phyloP scores from a whole-genome alignment of 306 rosid genomes.

The Cucurbita maxima region DNA sequence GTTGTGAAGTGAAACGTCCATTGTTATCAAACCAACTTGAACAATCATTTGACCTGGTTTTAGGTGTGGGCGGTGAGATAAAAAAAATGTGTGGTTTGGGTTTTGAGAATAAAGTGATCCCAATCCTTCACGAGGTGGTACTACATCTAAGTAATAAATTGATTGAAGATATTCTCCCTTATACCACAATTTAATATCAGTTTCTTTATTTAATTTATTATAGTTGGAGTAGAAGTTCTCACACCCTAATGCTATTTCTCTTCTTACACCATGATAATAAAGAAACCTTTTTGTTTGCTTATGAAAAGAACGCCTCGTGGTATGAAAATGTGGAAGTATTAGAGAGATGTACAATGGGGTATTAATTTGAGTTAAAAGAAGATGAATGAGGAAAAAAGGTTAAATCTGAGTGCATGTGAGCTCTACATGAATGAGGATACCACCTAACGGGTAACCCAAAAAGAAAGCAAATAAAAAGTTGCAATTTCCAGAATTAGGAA shows the following conservation, averaged over 20 bases:
- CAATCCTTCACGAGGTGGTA: too few species aligned
- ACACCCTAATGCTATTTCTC: not conserved
- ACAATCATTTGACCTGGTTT: too few species aligned
- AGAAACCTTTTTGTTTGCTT: not conserved
- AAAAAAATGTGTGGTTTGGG: too few species aligned
- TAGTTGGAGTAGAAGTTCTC: not conserved
- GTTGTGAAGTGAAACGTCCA: too few species aligned
- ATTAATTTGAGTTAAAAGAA: not conserved
- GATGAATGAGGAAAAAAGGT: not conserved
- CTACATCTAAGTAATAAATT: too few species aligned
- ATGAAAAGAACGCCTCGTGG: not conserved
- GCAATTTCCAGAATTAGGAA: not conserved
- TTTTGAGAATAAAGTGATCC: too few species aligned
- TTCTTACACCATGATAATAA: not conserved
- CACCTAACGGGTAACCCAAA: not conserved
- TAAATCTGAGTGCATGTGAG: not conserved
- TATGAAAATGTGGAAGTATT: not conserved
- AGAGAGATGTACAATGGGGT: not conserved
- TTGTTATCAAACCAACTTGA: too few species aligned
- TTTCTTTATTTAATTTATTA: too few species aligned
- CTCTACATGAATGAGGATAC: not conserved
- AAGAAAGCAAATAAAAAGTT: not conserved
- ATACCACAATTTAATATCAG: too few species aligned
- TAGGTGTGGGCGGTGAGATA: too few species aligned
- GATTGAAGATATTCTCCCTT: too few species aligned